These are phyloP conservation scores for Fagopyrum tataricum DNA, from an alignment of 148 eudicot species.

Conservation along the genomic window DNA sequence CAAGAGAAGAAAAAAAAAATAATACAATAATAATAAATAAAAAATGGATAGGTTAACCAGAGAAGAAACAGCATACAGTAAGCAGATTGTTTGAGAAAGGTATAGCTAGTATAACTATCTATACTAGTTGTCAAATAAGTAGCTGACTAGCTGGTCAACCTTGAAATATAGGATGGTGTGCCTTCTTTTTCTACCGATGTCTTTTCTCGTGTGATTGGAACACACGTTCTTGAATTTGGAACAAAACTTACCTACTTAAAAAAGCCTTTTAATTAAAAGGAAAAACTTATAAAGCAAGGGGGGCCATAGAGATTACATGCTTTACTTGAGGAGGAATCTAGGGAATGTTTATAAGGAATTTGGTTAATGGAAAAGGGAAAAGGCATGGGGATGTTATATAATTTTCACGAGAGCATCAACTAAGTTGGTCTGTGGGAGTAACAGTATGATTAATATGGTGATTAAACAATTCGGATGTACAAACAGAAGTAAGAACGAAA, in stretches of 20 bases:
- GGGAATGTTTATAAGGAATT: neutral
- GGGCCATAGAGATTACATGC: neutral
- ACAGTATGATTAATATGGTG: neutral
- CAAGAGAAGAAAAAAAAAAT: neutral
- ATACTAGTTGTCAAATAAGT: neutral
- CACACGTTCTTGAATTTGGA: neutral
- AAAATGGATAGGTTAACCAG: neutral
- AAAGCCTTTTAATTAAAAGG: neutral
- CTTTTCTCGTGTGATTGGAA: neutral
- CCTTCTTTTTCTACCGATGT: neutral
- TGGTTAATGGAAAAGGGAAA: neutral
- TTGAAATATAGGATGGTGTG: neutral
- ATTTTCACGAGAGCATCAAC: neutral
- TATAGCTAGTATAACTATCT: neutral
- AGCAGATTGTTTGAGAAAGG: neutral
- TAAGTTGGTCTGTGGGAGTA: neutral
- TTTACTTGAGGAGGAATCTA: neutral
- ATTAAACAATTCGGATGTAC: neutral
- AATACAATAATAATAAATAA: too few relatives aligned
- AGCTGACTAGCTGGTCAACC: neutral
- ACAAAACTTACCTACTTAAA: neutral
- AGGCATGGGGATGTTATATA: neutral
- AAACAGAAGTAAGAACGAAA: neutral
- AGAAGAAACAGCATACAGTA: neutral
- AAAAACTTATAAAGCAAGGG: neutral